Base-by-base conservation (phyloP, 164 flowering plant species). In the Pachysandra terminalis region DNA sequence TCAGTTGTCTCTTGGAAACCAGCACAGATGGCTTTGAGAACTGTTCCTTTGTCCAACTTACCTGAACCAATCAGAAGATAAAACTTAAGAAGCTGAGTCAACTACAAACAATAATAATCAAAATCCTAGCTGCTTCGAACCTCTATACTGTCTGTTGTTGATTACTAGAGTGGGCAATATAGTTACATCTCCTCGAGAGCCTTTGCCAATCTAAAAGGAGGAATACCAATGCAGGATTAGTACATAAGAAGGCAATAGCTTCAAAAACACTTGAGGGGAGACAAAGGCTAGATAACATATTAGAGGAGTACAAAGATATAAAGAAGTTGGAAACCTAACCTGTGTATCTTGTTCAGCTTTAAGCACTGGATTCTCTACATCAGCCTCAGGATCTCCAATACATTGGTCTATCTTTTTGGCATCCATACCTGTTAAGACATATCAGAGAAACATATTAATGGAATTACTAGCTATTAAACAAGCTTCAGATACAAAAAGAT, bases 1-100 rank as follows among this genome's bases (percentile, higher is more conserved):
- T 95, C 98, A 8, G 98, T 94, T 22, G 96, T 85, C 82, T 94
- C 98, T 70, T 84, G 83, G 68, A 91, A 94, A 75, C 97, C 97
- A 1, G 98, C 67, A 80, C 98, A 95, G 61, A 95, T 90, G 72
- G 96, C 97, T 72, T 89, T 91, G 65, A 95, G 91, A 77, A 95
- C 97, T 15, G 98, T 93, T 68, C 85, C 88, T 79, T 80, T 92
- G 76, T 84, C 96, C 84, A 91, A 76, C 80, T 90, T 91, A 25
- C 98, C 98, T 93, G 83, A 73, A 70, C 37, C 52, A 73, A 25
- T n/a, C 35, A 32, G 27, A 41, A 22, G 16, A 15, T 28, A 27
- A 61, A 13, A 26, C 56, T 61, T 64, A 0, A 15, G 23, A 21
- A 19, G 17, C 45, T 65, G 56, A 37, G 6, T 35, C 60, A 66